Base-by-base conservation (phyloP, 1,139 yeast species). In the Yamadazyma atmosphaerica region DNA sequence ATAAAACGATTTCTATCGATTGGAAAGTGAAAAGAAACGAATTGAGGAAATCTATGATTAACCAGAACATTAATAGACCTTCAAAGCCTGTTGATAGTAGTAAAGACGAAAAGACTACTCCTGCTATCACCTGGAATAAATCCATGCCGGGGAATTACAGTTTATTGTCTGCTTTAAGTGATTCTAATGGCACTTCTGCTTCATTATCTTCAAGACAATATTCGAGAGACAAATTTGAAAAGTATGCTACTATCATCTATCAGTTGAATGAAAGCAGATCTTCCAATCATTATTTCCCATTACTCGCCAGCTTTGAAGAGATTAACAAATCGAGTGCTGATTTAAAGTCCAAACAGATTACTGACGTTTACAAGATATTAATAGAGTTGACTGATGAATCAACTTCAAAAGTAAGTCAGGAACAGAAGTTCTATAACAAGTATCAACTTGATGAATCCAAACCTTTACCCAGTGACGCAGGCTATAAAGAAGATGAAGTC, bases 21-120 rank as follows among this genome's bases (percentile, higher is more conserved):
- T 92, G 98, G 97, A 79, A 81, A 44, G 77, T 77, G 37, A 78
- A 89, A 49, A 81, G 87, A 51, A 81, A 80, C 43, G 86, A 82
- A 49, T 74, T 88, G 38, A 77, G 86, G 56, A 80, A 79, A 47
- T 78, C 82, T 16, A 77, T 86, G 50, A 89, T 45, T 29, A 43
- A 43, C 15, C 47, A 32, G 28, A 49, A 13, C 34, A 49, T 19
- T 15, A 39, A n/a, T 11, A 40, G 39, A 22, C 49, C 54, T 11
- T 25, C 43, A 6, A 37, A 35, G 13, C 25, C 50, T 7, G 7
- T 16, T 11, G 17, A 15, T 9, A 16, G n/a, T 16, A 21, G 4
- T 6, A 28, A 36, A 51, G 6, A 56, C 52, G 37, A 59, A 62
- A 12, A 16, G 4, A 25, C 24, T 3, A 22, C 31, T 9, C 31